Evolutionary conservation across 2,329 filamentous ascomycete genomes (phyloP).

Genomic region (Grosmannia huntii): DNA sequence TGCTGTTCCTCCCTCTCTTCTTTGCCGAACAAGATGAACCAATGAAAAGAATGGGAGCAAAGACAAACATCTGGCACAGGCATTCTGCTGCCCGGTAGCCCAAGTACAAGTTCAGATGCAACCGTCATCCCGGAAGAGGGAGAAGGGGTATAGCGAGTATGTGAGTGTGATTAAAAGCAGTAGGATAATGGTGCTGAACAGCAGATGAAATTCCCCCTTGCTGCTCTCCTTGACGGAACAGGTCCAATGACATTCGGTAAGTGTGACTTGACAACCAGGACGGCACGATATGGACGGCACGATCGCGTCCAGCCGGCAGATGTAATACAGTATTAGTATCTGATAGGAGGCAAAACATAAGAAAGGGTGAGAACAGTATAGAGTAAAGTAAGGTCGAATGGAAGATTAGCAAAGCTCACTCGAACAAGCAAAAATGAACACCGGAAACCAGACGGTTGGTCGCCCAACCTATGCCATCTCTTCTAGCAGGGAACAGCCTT

Average conservation of each 20-base stretch:
- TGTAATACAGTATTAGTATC: neutral
- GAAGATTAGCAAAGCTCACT: neutral
- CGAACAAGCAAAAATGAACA: neutral
- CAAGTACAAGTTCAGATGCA: neutral
- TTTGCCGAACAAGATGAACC: neutral
- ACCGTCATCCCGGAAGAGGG: neutral
- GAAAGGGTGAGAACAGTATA: neutral
- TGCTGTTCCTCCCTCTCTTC: constrained; percentile 1
- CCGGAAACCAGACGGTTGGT: neutral
- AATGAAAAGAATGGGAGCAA: neutral
- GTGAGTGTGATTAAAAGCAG: neutral
- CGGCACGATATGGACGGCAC: neutral
- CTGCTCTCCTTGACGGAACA: neutral
- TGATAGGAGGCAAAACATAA: neutral
- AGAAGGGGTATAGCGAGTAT: neutral
- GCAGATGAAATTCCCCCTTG: neutral
- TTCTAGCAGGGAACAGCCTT: neutral
- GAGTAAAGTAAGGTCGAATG: neutral
- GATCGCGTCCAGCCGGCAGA: neutral
- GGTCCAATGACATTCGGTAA: neutral
- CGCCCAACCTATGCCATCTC: constrained; percentile 2
- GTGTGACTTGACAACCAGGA: neutral
- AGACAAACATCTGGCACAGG: neutral
- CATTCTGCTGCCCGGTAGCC: neutral
- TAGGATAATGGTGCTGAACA: neutral